Conservation (phyloP, 2,329 filamentous ascomycete genomes). For the Aspergillus candidus region DNA sequence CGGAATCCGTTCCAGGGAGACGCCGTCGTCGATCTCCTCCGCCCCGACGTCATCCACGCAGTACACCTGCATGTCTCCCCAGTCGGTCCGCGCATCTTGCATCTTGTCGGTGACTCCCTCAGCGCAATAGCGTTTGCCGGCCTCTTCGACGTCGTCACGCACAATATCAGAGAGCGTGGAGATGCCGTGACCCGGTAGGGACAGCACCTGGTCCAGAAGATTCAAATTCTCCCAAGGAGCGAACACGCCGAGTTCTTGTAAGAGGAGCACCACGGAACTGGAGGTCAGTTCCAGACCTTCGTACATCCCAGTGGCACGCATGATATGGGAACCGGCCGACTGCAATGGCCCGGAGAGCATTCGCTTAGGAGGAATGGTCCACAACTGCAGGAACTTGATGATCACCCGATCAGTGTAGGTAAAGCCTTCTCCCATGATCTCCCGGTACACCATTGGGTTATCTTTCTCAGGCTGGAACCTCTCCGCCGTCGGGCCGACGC, state of each 20-base stretch:
- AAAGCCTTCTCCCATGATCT: conserved; percentile 39
- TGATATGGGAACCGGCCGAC: conserved; percentile 49
- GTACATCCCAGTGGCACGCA: conserved; percentile 54
- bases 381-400: conserved; percentile 51
- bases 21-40: conserved; percentile 57
- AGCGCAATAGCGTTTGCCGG: conserved; percentile 19
- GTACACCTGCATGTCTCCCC: conserved; percentile 52
- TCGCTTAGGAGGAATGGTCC: conserved; percentile 39
- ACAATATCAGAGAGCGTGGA: conserved; percentile 25
- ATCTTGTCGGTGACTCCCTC: conserved; percentile 47
- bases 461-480: conserved; percentile 22
- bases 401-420: conserved; percentile 47
- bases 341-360: conserved; percentile 37
- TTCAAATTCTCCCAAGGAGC: conserved; percentile 52
- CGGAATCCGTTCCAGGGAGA: conserved; percentile 50
- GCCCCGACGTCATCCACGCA: conserved; percentile 53
- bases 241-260: conserved; percentile 59
- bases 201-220: conserved; percentile 47
- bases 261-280: conserved; percentile 43
- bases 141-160: conserved; percentile 26
- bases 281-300: conserved; percentile 33
- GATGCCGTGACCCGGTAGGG: conserved; percentile 44
- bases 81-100: conserved; percentile 52
- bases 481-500: conserved; percentile 37
- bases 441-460: conserved; percentile 24